Base-by-base conservation (phyloP, 192 early-diverging fungal species). In the Phlyctochytrium bullatum region DNA sequence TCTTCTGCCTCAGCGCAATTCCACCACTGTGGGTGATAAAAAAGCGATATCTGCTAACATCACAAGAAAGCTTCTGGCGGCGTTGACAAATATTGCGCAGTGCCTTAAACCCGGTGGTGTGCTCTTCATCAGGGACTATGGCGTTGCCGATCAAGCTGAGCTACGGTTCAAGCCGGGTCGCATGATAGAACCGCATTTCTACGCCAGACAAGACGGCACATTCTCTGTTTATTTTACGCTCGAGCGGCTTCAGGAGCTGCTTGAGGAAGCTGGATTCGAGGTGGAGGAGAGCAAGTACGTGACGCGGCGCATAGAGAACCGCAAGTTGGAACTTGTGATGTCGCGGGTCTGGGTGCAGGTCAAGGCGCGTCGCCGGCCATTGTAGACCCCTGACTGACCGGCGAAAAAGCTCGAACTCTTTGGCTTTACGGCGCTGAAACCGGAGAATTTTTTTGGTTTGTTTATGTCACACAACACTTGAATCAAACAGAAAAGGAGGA, bases 61-160 rank as follows among this genome's bases (percentile, higher is more conserved):
- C 64, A 20, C 29, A 58, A 80, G 74, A 16, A 75, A 80, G 29
- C 62, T 80, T 32, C 50, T 63, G 27, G 14, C 27, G 2, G 68
- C 79, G 2, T 60, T 83, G 2, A 31, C 58, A 33, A 84, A 84
- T 61, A 68, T 84, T 54, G 36, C 58, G 3, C 23, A 30, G 17
- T 79, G 81, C 1, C 35, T 85, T 2, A 83, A 81, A 58, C 75
- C 77, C 0, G 81, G 81, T 20, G 83, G 80, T 1, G 61, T 72
- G 0, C 66, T 85, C 1, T 50, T 85, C 6, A 68, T 85, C 36
- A 69, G 83, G 29, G 83, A 85, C 51, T 85, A 85, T 62, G 83
- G 70, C 6, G 52, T 77, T 17, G 69, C 74, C 69, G 83, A 85
- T 50, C 68, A 72, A 54, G 81, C 83, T 1, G 77, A 83, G 62